These are phyloP conservation scores for Gastrodia elata DNA, from an alignment of 106 monocot species.

Conservation along the genomic window DNA sequence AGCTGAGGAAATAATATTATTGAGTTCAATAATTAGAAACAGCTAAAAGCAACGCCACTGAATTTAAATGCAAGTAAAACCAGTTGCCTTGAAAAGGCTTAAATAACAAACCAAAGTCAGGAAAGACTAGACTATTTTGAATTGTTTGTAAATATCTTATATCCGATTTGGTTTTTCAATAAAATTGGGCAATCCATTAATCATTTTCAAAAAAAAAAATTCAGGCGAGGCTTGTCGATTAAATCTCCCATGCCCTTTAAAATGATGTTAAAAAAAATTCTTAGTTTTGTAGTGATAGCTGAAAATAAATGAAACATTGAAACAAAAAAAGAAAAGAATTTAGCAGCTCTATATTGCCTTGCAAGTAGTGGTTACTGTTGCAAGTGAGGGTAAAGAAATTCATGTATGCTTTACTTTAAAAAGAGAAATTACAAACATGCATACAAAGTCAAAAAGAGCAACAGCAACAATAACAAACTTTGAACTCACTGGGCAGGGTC, in stretches of 20 bases:
- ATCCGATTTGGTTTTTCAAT: no score
- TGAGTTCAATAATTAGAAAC: neutral
- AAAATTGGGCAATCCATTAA: no score
- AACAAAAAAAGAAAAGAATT: neutral
- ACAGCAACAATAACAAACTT: no score
- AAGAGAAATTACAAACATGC: no score
- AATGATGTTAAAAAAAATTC: neutral
- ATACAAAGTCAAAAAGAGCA: no score
- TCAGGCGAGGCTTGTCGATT: neutral
- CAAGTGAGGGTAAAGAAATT: no score
- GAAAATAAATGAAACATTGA: neutral
- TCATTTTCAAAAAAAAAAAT: no score
- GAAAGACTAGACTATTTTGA: no score
- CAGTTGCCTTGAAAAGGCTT: neutral
- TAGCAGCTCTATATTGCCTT: neutral
- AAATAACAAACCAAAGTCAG: neutral
- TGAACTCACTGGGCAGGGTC: no score
- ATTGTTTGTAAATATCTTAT: no score
- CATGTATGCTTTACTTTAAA: no score
- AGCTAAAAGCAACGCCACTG: neutral
- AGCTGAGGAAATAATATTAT: neutral
- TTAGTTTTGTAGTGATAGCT: neutral
- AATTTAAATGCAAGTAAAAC: neutral
- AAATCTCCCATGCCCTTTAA: neutral
- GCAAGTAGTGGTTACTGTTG: no score